Evolutionary conservation across 2,329 filamentous ascomycete genomes (phyloP).

Genomic region (Rosellinia necatrix): DNA sequence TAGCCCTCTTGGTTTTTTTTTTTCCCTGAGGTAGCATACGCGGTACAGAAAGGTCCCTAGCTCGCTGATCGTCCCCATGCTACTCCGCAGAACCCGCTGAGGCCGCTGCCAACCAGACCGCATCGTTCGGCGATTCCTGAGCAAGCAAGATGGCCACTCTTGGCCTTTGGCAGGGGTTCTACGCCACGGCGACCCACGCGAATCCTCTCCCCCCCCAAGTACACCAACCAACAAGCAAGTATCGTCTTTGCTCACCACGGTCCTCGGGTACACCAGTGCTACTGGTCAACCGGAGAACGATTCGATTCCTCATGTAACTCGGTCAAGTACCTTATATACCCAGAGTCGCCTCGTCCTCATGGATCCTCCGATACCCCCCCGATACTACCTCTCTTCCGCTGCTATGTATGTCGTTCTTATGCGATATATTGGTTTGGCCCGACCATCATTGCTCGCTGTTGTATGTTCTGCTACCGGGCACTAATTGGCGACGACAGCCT

Average conservation of each 20-base stretch:
- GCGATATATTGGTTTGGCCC: conserved; percentile 17
- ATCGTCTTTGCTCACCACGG: conserved; percentile 28
- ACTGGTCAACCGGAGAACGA: conserved; percentile 33
- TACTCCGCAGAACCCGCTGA: conserved; percentile 36
- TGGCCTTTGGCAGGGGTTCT: conserved; percentile 37
- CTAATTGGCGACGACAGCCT: not conserved
- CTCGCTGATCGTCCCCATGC: conserved; percentile 29
- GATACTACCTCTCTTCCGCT: conserved; percentile 29
- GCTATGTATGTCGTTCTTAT: conserved; percentile 23
- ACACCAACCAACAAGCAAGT: conserved; percentile 32
- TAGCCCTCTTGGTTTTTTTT: not conserved
- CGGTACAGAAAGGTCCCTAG: conserved; percentile 15
- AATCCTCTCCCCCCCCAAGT: conserved; percentile 27
- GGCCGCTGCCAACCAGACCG: conserved; percentile 41
- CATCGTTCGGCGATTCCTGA: conserved; percentile 41
- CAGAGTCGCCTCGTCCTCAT: conserved; percentile 28
- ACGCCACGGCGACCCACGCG: conserved; percentile 39
- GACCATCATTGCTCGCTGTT: conserved; percentile 22
- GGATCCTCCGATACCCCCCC: conserved; percentile 33
- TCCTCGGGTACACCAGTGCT: conserved; percentile 34
- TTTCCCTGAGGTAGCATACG: conserved; percentile 5
- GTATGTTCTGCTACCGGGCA: not conserved
- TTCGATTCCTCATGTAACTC: conserved; percentile 33
- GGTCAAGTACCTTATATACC: conserved; percentile 39
- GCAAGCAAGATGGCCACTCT: conserved; percentile 23